These are phyloP conservation scores for Paraglomus brasilianum DNA, from an alignment of 192 early-diverging fungal genomes.

Conservation along the genomic window DNA sequence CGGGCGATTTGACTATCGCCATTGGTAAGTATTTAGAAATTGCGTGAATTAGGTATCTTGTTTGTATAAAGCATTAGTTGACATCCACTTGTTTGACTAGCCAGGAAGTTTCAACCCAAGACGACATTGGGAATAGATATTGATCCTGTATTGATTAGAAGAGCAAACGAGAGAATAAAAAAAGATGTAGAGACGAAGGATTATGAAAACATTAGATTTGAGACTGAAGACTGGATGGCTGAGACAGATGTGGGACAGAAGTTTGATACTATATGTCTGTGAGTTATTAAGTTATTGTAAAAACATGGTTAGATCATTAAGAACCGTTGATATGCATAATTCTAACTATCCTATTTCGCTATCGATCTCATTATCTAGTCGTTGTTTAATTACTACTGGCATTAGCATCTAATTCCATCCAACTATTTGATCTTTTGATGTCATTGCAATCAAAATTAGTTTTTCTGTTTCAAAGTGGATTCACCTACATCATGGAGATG, in stretches of 20 bases:
- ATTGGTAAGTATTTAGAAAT: slow-evolving; percentile 41
- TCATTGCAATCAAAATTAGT: slow-evolving; percentile 13
- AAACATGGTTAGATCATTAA: neutral
- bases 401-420: neutral
- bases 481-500: slow-evolving; percentile 72
- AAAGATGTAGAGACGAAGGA: slow-evolving; percentile 33
- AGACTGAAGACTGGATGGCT: slow-evolving; percentile 59
- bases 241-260: slow-evolving; percentile 34
- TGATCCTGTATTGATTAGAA: slow-evolving; percentile 60
- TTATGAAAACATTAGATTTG: slow-evolving; percentile 62
- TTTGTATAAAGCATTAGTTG: neutral
- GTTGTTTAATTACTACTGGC: neutral
- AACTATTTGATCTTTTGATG: slow-evolving; percentile 14
- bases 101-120: slow-evolving; percentile 48
- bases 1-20: slow-evolving; percentile 58
- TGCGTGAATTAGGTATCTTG: neutral
- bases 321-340: neutral
- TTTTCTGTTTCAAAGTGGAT: slow-evolving; percentile 82
- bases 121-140: slow-evolving; percentile 74
- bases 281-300: slow-evolving; percentile 3
- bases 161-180: slow-evolving; percentile 45
- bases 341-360: slow-evolving; percentile 14
- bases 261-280: slow-evolving; percentile 69
- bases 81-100: slow-evolving; percentile 33
- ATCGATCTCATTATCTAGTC: slow-evolving; percentile 7